Percentiles rank a stretch among this genome's conserved stretches.
Evolutionary conservation across 331 rosid species (phyloP).

Genomic region (Prunus yedoensis): DNA sequence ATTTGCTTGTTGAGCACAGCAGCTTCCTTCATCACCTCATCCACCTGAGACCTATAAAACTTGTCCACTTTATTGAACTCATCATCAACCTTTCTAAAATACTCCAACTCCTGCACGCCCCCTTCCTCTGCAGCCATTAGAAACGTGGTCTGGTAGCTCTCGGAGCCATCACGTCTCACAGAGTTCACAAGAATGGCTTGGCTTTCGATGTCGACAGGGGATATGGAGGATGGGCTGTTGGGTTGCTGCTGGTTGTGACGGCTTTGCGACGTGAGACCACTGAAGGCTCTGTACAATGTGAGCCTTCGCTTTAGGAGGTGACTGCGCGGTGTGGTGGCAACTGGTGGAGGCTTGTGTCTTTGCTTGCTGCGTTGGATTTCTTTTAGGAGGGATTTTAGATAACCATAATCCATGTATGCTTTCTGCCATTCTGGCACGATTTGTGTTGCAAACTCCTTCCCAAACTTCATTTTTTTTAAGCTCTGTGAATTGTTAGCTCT

Average conservation of each 20-base stretch:
- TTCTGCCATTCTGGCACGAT: constrained; percentile 76
- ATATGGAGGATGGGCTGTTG: constrained; percentile 9
- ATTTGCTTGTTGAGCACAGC: constrained; percentile 52
- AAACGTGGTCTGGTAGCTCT: constrained; percentile 47
- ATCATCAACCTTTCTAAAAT: constrained; percentile 48
- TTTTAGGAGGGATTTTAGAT: constrained; percentile 2
- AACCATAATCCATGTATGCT: constrained; percentile 63
- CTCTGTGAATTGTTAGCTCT: no score
- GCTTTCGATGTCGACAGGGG: constrained; percentile 40
- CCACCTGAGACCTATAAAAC: constrained; percentile 51
- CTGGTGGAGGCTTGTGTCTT: constrained; percentile 7
- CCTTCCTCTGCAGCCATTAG: constrained; percentile 59
- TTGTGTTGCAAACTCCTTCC: constrained; percentile 59
- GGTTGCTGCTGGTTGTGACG: constrained; percentile 13
- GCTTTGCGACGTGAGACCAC: constrained; percentile 55
- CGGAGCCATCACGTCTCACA: constrained; percentile 24
- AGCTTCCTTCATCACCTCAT: constrained; percentile 67
- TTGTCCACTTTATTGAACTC: constrained; percentile 62
- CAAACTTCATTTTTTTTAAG: constrained; percentile 54
- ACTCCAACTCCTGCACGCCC: constrained; percentile 52
- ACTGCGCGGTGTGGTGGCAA: constrained; percentile 7
- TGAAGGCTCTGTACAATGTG: constrained; percentile 61
- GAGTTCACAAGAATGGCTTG: constrained; percentile 52
- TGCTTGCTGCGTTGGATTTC: constrained; percentile 33
- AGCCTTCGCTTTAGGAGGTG: constrained; percentile 21